Conservation (phyloP, 495 filamentous ascomycete genomes). For the Talaromyces thailandensis region DNA sequence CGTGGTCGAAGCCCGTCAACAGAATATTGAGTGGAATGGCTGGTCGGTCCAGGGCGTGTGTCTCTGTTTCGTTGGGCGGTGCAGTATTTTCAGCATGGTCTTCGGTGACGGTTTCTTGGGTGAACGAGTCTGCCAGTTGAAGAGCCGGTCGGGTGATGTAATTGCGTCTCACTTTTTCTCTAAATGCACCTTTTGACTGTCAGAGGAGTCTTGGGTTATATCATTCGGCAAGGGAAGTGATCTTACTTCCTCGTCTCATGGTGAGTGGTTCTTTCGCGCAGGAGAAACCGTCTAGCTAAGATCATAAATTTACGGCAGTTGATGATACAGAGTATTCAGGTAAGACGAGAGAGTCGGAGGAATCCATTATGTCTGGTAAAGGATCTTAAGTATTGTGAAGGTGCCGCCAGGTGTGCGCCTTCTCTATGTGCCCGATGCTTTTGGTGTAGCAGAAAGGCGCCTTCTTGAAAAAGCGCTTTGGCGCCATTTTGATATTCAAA, state of each 20-base stretch:
- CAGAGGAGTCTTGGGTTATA: not conserved
- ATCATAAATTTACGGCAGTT: not conserved
- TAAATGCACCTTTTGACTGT: no score
- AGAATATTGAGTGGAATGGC: not conserved
- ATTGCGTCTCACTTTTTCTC: no score
- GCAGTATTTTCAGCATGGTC: not conserved
- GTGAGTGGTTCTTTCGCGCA: not conserved
- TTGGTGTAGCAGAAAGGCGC: not conserved
- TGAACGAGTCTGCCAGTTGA: not conserved
- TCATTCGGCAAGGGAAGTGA: not conserved
- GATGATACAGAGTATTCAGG: not conserved
- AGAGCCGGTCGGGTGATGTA: no score
- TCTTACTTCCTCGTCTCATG: not conserved
- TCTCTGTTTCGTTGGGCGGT: not conserved
- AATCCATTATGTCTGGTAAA: no score
- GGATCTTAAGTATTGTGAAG: not conserved
- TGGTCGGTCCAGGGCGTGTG: not conserved
- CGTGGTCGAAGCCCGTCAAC: not conserved
- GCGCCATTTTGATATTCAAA: not conserved
- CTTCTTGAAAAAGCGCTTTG: not conserved
- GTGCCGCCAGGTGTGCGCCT: not conserved
- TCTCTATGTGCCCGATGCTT: not conserved
- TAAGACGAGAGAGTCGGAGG: no score
- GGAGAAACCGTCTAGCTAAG: not conserved
- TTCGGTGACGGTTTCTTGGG: not conserved